Conservation (phyloP, 2,329 filamentous ascomycete species). For the Fusarium chuoi region DNA sequence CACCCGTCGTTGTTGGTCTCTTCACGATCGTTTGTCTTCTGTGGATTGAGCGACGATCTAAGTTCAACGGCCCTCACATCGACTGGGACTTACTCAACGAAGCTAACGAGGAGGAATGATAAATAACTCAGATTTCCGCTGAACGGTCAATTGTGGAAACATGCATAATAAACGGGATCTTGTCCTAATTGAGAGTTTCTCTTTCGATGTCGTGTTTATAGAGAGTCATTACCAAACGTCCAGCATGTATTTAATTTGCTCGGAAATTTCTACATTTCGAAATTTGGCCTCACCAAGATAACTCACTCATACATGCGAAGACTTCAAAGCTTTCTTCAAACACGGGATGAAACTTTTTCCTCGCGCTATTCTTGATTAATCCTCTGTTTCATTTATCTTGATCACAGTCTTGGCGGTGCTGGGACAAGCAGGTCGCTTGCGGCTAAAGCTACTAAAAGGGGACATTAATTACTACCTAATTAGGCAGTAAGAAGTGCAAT, state of each 20-base stretch:
- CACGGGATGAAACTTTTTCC: accelerated
- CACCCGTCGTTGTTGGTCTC: neutral
- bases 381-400: neutral
- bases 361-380: neutral
- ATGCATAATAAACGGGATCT: neutral
- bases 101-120: neutral
- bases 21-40: neutral
- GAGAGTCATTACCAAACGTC: accelerated
- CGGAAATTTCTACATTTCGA: too few species aligned
- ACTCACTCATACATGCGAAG: too few species aligned
- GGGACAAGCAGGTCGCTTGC: too few species aligned
- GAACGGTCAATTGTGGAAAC: accelerated
- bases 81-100: neutral
- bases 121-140: accelerated
- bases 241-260: accelerated
- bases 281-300: too few species aligned
- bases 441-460: neutral
- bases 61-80: neutral
- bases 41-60: neutral
- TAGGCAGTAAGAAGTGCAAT: neutral
- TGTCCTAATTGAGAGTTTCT: accelerated
- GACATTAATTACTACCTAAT: neutral
- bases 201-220: neutral
- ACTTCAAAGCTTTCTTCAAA: neutral
- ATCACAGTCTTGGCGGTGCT: neutral